A percentile compares a stretch with the other conserved stretches of the same genome.
phyloP scores from a whole-genome alignment of 306 rosid species.

The Crotalaria pallida region DNA sequence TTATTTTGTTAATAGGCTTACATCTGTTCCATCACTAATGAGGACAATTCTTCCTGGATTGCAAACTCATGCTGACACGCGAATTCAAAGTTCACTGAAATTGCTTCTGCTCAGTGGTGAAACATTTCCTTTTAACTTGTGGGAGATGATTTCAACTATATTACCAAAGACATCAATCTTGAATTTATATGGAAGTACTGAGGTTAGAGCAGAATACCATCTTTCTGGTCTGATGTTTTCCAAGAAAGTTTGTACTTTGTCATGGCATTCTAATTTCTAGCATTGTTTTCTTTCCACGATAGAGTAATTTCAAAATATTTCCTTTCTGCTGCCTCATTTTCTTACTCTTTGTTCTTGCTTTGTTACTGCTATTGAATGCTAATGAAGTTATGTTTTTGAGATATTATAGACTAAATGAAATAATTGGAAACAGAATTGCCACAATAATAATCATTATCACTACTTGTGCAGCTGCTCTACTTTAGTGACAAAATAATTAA shows the following conservation, averaged over 20 bases:
- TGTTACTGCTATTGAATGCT: background rate
- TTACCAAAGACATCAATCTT: slow-evolving; percentile 74
- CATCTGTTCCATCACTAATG: slow-evolving; percentile 81
- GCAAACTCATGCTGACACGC: slow-evolving; percentile 24
- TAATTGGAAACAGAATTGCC: background rate
- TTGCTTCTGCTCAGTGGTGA: slow-evolving; percentile 88
- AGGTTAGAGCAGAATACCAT: slow-evolving; percentile 42
- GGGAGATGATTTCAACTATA: slow-evolving; percentile 51
- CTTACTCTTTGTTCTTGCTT: slow-evolving; percentile 9
- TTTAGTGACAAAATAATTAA: background rate
- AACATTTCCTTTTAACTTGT: slow-evolving; percentile 54
- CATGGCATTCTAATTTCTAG: no score
- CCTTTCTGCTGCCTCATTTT: background rate
- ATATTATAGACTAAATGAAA: background rate
- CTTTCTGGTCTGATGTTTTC: slow-evolving; percentile 16
- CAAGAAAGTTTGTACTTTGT: background rate
- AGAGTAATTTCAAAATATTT: background rate
- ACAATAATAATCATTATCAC: background rate
- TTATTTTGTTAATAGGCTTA: slow-evolving; percentile 61
- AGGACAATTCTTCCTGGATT: slow-evolving; percentile 68
- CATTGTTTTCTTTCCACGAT: slow-evolving; percentile 7
- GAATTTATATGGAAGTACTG: slow-evolving; percentile 89
- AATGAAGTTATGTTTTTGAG: background rate
- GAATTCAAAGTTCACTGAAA: slow-evolving; percentile 43
- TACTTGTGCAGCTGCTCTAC: background rate